These are phyloP conservation scores for Pyrenochaeta sp. DNA, from an alignment of 2,329 filamentous ascomycete species.

Conservation along the genomic window DNA sequence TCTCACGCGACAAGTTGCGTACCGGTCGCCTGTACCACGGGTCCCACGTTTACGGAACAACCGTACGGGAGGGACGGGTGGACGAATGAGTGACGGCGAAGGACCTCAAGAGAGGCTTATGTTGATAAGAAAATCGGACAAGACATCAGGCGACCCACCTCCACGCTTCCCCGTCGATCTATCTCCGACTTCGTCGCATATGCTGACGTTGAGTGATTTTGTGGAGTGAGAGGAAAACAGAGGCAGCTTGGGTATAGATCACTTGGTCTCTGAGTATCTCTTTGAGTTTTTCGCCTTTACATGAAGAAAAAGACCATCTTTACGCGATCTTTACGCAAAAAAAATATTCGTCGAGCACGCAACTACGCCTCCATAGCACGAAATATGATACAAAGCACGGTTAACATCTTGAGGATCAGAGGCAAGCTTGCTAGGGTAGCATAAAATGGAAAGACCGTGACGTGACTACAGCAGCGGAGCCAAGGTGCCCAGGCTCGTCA, in stretches of 20 bases:
- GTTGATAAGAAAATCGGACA: not conserved
- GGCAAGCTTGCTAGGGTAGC: conserved; percentile 3
- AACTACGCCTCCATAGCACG: conserved; percentile 13
- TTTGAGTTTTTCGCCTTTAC: not conserved
- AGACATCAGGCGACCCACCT: conserved; percentile 9
- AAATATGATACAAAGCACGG: not conserved
- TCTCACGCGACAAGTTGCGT: not conserved
- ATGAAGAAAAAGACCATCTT: not conserved
- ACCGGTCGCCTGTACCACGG: not conserved
- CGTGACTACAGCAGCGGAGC: conserved; percentile 25
- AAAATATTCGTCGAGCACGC: conserved; percentile 3
- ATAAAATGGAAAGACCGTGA: conserved; percentile 6
- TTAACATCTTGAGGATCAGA: conserved; percentile 5
- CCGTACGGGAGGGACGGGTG: not conserved
- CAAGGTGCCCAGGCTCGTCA: conserved; percentile 39
- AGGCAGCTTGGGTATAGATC: not conserved
- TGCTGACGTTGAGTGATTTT: not conserved
- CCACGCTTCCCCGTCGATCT: conserved; percentile 10
- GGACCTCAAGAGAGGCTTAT: not conserved
- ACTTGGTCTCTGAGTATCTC: not conserved
- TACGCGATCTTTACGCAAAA: not conserved
- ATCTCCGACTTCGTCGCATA: not conserved
- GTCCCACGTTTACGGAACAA: not conserved
- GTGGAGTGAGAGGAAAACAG: not conserved
- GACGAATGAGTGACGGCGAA: not conserved